Conservation (phyloP, 2,329 filamentous ascomycete genomes). For the Alternaria sp. region DNA sequence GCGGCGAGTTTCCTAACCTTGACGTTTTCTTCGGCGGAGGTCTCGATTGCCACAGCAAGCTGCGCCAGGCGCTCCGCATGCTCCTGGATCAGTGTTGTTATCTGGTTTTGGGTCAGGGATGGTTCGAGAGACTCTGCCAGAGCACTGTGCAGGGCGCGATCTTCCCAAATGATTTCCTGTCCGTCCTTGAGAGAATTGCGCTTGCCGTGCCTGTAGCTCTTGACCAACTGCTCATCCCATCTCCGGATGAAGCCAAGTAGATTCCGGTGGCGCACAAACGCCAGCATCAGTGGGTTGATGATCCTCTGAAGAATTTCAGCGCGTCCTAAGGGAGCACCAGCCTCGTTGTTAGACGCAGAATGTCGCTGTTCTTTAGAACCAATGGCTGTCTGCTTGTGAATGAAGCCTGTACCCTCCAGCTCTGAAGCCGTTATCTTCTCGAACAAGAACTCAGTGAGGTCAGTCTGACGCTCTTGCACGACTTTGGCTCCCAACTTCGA, state of each 20-base stretch:
- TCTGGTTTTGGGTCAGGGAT: conserved; percentile 43
- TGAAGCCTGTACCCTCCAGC: conserved; percentile 16
- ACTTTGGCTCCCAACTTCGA: conserved; percentile 18
- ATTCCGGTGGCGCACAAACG: conserved; percentile 44
- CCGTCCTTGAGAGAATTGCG: conserved; percentile 27
- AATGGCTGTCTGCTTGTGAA: conserved; percentile 2
- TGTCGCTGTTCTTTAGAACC: conserved; percentile 10
- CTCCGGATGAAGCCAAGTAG: conserved; percentile 42
- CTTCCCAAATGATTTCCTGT: conserved; percentile 39
- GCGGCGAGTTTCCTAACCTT: conserved; percentile 28
- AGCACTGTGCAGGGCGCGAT: conserved; percentile 28
- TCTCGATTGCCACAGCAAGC: conserved; percentile 17
- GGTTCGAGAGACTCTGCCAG: conserved; percentile 35
- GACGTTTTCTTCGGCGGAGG: conserved; percentile 15
- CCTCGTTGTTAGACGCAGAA: not conserved
- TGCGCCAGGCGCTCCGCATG: conserved; percentile 32
- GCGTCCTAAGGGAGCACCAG: not conserved
- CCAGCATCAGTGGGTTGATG: conserved; percentile 41
- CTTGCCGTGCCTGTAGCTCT: conserved; percentile 18
- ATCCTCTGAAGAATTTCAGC: conserved; percentile 22
- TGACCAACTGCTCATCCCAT: conserved; percentile 44
- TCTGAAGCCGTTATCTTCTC: conserved; percentile 34
- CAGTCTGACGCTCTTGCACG: conserved; percentile 22
- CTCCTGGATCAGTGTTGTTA: conserved; percentile 37
- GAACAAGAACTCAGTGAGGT: conserved; percentile 39